These are phyloP conservation scores for Leishmania amazonensis DNA, from an alignment of 208 protist genomes.

Conservation along the genomic window DNA sequence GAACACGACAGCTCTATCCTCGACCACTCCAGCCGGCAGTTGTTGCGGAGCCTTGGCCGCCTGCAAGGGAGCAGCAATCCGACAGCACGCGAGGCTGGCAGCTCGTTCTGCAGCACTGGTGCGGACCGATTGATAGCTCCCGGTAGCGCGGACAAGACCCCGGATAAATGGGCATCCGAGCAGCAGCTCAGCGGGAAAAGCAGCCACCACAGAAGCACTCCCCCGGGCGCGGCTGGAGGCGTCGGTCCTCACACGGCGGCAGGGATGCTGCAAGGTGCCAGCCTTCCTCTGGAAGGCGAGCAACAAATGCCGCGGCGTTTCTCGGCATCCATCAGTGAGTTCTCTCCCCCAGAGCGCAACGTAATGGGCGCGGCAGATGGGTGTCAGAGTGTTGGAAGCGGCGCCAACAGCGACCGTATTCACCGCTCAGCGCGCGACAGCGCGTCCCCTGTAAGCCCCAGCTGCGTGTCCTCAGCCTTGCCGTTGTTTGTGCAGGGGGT, in stretches of 20 bases:
- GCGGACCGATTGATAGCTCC: neutral
- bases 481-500: constrained; percentile 24
- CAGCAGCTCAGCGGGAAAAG: constrained; percentile 8
- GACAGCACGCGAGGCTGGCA: neutral
- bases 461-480: constrained; percentile 18
- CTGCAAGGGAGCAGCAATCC: neutral
- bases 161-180: constrained; percentile 7
- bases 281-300: constrained; percentile 12
- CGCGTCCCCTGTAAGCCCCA: constrained; percentile 9
- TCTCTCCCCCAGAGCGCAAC: constrained; percentile 18
- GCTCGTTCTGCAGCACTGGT: neutral
- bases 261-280: neutral
- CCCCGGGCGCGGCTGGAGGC: neutral
- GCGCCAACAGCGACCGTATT: constrained; percentile 1
- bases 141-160: neutral
- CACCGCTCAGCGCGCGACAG: constrained; percentile 23
- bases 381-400: constrained; percentile 6
- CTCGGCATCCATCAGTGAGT: constrained; percentile 2
- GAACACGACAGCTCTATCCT: constrained; percentile 6
- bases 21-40: neutral
- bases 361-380: constrained; percentile 9
- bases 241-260: neutral
- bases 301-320: constrained; percentile 17
- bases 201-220: constrained; percentile 1
- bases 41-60: constrained; percentile 5